Conservation (phyloP, 2,329 filamentous ascomycete species). For the Dryadomyces quercus-mongolicae region DNA sequence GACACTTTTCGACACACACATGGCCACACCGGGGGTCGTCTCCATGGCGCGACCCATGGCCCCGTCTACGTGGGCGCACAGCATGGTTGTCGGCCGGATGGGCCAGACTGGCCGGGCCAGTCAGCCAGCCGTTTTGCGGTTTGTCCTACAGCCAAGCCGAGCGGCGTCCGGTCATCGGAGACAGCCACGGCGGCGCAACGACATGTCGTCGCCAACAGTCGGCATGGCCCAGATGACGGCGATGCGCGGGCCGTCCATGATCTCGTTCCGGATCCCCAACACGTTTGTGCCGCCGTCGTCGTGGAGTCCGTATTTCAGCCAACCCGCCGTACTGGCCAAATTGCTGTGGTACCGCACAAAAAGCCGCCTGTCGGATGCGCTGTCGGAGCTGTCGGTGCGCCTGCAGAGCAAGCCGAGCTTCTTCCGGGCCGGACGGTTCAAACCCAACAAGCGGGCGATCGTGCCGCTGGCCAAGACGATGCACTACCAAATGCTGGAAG, state of each 20-base stretch:
- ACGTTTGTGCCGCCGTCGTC: constrained; percentile 36
- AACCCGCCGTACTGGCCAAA: constrained; percentile 16
- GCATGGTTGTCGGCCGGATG: not conserved
- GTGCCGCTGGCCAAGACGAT: constrained; percentile 43
- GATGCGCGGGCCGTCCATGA: not conserved
- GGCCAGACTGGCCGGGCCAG: not conserved
- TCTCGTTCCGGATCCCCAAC: constrained; percentile 14
- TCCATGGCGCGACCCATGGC: too few relatives aligned
- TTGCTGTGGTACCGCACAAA: constrained; percentile 26
- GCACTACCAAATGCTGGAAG: constrained; percentile 48
- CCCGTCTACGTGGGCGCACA: too few relatives aligned
- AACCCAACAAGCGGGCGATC: constrained; percentile 27
- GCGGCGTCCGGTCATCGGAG: not conserved
- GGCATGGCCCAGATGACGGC: constrained; percentile 3
- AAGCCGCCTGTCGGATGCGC: constrained; percentile 22
- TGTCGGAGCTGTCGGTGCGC: constrained; percentile 27
- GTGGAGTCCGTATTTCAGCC: constrained; percentile 20
- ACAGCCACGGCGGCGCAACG: not conserved
- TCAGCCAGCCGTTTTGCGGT: too few relatives aligned
- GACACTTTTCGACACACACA: too few relatives aligned
- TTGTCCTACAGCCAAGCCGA: not conserved
- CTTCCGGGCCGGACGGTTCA: constrained; percentile 29
- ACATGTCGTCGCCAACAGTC: constrained; percentile 8
- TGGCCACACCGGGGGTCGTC: too few relatives aligned
- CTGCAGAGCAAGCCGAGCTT: constrained; percentile 32